These are phyloP conservation scores for Cladobotryum protrusum DNA, from an alignment of 2,329 filamentous ascomycete genomes.

Conservation along the genomic window DNA sequence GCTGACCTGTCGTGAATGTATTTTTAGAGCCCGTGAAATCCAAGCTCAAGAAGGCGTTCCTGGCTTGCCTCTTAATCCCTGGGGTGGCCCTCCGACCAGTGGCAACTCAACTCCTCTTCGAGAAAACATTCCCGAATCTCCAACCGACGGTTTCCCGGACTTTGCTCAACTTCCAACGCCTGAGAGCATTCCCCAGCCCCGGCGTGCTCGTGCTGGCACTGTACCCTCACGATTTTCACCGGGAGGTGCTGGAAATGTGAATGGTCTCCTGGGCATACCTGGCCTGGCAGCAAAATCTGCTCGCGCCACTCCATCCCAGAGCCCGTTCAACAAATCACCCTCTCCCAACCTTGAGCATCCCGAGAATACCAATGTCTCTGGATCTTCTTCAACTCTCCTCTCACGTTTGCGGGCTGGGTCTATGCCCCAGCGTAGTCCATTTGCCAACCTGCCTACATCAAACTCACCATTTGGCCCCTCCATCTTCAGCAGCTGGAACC, in stretches of 20 bases:
- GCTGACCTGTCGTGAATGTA: constrained; percentile 11
- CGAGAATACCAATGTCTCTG: constrained; percentile 35
- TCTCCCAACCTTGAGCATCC: constrained; percentile 48
- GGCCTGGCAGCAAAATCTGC: constrained; percentile 67
- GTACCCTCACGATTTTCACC: constrained; percentile 92
- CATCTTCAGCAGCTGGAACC: constrained; percentile 84
- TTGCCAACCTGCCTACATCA: constrained; percentile 49
- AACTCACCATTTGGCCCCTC: constrained; percentile 77
- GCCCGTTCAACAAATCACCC: constrained; percentile 68
- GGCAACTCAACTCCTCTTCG: constrained; percentile 93
- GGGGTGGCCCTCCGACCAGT: constrained; percentile 94
- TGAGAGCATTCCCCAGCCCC: constrained; percentile 58
- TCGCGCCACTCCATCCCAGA: constrained; percentile 78
- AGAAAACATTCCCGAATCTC: constrained; percentile 96
- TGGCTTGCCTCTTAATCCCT: constrained; percentile 63
- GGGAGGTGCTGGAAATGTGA: constrained; percentile 58
- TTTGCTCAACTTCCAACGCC: constrained; percentile 67
- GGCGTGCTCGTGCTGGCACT: constrained; percentile 85
- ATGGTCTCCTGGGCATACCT: constrained; percentile 51
- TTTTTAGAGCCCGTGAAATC: constrained; percentile 83
- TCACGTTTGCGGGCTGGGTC: constrained; percentile 87
- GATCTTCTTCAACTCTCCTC: constrained; percentile 64
- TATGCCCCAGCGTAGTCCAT: constrained; percentile 81
- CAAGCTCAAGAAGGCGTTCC: constrained; percentile 88
- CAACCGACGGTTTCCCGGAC: constrained; percentile 91